phyloP scores from a whole-genome alignment of 371 early-diverging fungal species.

The Basidiobolus meristosporus region DNA sequence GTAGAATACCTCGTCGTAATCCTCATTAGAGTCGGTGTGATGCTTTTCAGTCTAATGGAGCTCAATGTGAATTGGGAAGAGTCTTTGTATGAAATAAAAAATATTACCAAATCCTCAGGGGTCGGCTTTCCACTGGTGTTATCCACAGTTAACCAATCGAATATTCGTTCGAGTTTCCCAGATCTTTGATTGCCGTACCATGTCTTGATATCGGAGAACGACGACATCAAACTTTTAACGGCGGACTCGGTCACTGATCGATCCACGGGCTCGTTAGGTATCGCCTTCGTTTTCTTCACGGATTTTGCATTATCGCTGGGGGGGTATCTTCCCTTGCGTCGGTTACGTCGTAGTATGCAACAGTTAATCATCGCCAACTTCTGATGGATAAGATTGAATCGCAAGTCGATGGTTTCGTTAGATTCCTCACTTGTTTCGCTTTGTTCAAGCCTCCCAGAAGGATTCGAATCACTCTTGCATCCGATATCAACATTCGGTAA shows the following conservation, averaged over 20 bases:
- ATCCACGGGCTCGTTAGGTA: not conserved
- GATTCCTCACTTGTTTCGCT: slow-evolving; percentile 13
- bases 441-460: slow-evolving; percentile 12
- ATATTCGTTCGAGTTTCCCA: not conserved
- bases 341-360: slow-evolving; percentile 34
- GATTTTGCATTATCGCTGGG: slow-evolving; percentile 3
- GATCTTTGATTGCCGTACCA: too few relatives aligned
- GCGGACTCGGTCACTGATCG: not conserved
- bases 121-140: slow-evolving; percentile 8
- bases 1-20: too few relatives aligned
- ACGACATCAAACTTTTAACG: too few relatives aligned
- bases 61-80: too few relatives aligned
- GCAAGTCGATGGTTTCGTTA: slow-evolving; percentile 25
- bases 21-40: too few relatives aligned
- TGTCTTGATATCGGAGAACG: too few relatives aligned
- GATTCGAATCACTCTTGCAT: slow-evolving; percentile 22
- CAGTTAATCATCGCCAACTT: slow-evolving; percentile 85
- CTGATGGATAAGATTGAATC: slow-evolving; percentile 58
- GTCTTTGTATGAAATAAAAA: too few relatives aligned
- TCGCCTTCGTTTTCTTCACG: slow-evolving; percentile 6
- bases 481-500: too few relatives aligned
- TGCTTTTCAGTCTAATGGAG: too few relatives aligned
- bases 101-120: too few relatives aligned
- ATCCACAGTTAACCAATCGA: not conserved
- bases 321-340: not conserved